These are phyloP conservation scores for Oryza officinalis DNA, from an alignment of 176 grass and related monocot genomes.

Conservation along the genomic window DNA sequence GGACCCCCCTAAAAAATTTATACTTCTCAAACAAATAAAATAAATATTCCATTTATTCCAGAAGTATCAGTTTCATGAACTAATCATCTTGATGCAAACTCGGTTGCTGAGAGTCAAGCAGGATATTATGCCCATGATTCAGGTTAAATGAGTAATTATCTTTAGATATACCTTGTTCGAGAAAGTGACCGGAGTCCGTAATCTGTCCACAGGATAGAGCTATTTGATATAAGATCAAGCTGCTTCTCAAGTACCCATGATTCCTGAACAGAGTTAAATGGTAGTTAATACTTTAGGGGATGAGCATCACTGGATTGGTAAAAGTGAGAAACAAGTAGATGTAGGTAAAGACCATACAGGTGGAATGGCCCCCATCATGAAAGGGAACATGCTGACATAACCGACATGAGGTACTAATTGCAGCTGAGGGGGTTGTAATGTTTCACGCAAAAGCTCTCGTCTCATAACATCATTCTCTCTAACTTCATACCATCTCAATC, in stretches of 20 bases:
- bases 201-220: slow-evolving; percentile 88
- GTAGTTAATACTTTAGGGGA: background rate
- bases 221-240: slow-evolving; percentile 79
- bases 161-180: slow-evolving; percentile 65
- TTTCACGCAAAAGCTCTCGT: slow-evolving; percentile 78
- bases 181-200: slow-evolving; percentile 93
- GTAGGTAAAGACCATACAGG: slow-evolving; percentile 58
- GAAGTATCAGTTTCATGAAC: background rate
- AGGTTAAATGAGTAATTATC: background rate
- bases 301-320: slow-evolving; percentile 2
- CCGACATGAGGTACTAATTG: slow-evolving; percentile 94
- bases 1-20: background rate
- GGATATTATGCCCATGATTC: background rate
- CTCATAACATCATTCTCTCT: slow-evolving; percentile 56
- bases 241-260: slow-evolving; percentile 93
- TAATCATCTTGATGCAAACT: background rate
- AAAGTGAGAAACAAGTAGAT: slow-evolving; percentile 26
- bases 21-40: background rate
- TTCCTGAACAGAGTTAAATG: slow-evolving; percentile 46
- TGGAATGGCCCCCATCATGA: slow-evolving; percentile 94
- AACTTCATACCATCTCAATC: slow-evolving; percentile 78
- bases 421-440: slow-evolving; percentile 66
- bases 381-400: slow-evolving; percentile 94
- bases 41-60: background rate
- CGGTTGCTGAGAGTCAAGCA: background rate